phyloP scores from a whole-genome alignment of 257 asterid genomes.

The Scutellaria baicalensis region DNA sequence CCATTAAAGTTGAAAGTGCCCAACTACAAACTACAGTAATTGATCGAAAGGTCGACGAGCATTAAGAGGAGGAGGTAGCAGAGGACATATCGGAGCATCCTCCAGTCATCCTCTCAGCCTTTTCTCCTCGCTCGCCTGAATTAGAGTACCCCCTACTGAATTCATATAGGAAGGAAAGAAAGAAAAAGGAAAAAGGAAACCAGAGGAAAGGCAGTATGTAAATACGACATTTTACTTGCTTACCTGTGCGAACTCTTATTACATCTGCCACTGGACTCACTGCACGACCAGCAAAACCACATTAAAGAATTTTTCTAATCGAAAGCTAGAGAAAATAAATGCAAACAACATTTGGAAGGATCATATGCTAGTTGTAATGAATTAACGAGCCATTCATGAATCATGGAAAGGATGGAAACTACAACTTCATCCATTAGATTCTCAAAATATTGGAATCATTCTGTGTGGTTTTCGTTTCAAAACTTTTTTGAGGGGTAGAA shows the following conservation, averaged over 20 bases:
- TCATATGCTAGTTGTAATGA: too few relatives aligned
- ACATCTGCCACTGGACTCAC: constrained; percentile 82
- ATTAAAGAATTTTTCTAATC: neutral
- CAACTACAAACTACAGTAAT: neutral
- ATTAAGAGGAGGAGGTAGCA: constrained; percentile 16
- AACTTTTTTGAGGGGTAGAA: neutral
- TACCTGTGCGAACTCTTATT: constrained; percentile 92
- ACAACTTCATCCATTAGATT: neutral
- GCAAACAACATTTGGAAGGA: too few relatives aligned
- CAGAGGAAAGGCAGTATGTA: neutral
- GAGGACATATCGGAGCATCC: constrained; percentile 69
- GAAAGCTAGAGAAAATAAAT: neutral
- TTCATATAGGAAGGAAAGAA: neutral
- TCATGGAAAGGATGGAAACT: neutral
- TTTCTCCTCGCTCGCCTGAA: constrained; percentile 86
- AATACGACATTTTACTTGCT: neutral
- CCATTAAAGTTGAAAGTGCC: neutral
- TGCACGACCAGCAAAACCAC: constrained; percentile 35
- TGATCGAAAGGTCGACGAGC: neutral
- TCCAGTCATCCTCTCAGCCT: constrained; percentile 87
- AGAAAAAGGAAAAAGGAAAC: neutral
- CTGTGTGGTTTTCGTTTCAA: neutral
- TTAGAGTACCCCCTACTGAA: neutral
- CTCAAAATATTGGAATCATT: neutral
- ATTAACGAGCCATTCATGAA: neutral